phyloP scores from a whole-genome alignment of 495 filamentous ascomycete species.

The Penicillium coprophilum region DNA sequence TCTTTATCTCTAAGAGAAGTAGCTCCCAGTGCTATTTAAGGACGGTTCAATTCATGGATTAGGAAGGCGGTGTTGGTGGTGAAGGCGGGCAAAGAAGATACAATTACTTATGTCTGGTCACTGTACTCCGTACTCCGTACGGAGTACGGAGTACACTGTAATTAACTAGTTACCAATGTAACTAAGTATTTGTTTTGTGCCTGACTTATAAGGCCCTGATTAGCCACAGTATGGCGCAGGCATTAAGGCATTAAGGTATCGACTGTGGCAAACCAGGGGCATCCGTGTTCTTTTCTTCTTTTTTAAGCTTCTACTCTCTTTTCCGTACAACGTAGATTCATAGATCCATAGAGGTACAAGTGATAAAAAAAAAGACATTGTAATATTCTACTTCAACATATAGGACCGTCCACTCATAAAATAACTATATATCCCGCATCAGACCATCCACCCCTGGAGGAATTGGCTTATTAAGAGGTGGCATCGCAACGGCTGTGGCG shows the following conservation, averaged over 20 bases:
- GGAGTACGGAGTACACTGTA: too few relatives aligned
- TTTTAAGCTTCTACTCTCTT: background rate
- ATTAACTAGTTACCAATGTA: too few relatives aligned
- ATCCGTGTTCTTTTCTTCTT: background rate
- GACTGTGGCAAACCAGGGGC: background rate
- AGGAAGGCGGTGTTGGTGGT: too few relatives aligned
- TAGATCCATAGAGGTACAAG: too few relatives aligned
- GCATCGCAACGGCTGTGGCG: constrained; percentile 27
- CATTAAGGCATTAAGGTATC: constrained; percentile 7
- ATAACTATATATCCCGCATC: background rate
- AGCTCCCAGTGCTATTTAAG: too few relatives aligned
- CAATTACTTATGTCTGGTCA: too few relatives aligned
- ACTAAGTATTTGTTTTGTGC: too few relatives aligned
- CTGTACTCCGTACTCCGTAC: too few relatives aligned
- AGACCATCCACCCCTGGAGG: constrained; percentile 1
- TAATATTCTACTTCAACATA: background rate
- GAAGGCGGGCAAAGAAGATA: too few relatives aligned
- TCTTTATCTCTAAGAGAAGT: too few relatives aligned
- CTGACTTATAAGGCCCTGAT: background rate
- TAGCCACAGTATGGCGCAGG: background rate
- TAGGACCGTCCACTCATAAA: background rate
- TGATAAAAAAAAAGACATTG: background rate
- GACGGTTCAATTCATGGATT: too few relatives aligned
- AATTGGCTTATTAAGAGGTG: constrained; percentile 22
- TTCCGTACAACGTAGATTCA: too few relatives aligned